phyloP scores from a whole-genome alignment of 2,329 filamentous ascomycete genomes.

The Sporothrix variecibatus region DNA sequence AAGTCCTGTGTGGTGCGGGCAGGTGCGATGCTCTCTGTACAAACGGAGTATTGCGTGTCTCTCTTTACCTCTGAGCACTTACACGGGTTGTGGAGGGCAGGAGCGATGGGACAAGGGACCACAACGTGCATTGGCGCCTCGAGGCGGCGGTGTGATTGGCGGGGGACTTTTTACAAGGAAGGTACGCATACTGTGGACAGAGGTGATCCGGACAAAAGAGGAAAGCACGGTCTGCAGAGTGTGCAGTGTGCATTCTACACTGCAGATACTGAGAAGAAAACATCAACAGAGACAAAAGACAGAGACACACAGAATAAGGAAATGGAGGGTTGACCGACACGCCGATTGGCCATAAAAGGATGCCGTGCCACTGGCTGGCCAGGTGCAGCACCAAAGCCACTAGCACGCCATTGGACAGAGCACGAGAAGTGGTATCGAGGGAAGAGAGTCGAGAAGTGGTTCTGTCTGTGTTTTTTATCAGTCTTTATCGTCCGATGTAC shows the following conservation, averaged over 20 bases:
- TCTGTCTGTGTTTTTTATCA: too few species aligned
- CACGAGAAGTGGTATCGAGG: neutral
- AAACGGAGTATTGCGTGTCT: neutral
- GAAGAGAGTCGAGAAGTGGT: neutral
- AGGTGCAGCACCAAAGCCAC: slow-evolving; percentile 24
- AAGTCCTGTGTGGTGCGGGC: neutral
- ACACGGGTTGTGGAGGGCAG: slow-evolving; percentile 12
- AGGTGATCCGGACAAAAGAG: slow-evolving; percentile 11
- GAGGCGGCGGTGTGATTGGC: slow-evolving; percentile 16
- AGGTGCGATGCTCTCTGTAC: neutral
- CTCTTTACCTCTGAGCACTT: neutral
- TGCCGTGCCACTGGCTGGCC: slow-evolving; percentile 35
- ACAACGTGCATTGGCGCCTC: slow-evolving; percentile 19
- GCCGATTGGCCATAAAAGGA: slow-evolving; percentile 38
- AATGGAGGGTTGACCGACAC: slow-evolving; percentile 9
- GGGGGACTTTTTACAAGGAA: slow-evolving; percentile 1
- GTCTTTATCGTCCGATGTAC: neutral
- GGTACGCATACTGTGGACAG: neutral
- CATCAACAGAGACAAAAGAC: neutral
- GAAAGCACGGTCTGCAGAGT: neutral
- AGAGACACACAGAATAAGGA: neutral
- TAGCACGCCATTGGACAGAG: slow-evolving; percentile 36
- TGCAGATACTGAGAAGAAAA: neutral
- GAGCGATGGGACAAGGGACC: neutral
- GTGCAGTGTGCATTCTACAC: neutral